Percentiles rank a stretch among this genome's conserved stretches.
Evolutionary conservation across 2,329 filamentous ascomycete genomes (phyloP).

Genomic region (Penicillium hesseltinei): DNA sequence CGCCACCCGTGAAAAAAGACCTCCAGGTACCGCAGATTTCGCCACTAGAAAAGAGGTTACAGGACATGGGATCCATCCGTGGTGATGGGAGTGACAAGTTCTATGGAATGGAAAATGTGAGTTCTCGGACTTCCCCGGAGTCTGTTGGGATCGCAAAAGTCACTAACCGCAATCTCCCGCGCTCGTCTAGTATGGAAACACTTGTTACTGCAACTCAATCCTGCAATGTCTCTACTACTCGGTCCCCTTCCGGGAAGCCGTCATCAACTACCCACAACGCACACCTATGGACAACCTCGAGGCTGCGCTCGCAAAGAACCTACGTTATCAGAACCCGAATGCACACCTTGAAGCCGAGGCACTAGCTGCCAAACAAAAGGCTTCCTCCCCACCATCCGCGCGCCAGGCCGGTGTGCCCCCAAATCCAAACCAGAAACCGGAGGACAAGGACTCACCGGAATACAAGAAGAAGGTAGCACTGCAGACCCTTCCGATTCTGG

Average conservation of each 20-base stretch:
- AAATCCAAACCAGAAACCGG: constrained; percentile 64
- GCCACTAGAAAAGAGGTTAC: constrained; percentile 71
- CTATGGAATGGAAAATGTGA: constrained; percentile 96
- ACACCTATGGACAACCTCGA: constrained; percentile 69
- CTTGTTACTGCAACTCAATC: constrained; percentile 98
- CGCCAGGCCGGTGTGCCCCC: constrained; percentile 54
- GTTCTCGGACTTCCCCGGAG: constrained; percentile 41
- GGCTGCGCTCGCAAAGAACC: constrained; percentile 45
- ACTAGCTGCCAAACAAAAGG: constrained; percentile 48
- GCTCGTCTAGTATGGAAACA: constrained; percentile 79
- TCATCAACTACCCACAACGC: constrained; percentile 81
- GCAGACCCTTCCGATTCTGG: constrained; percentile 79
- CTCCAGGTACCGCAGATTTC: constrained; percentile 56
- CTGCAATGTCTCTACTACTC: constrained; percentile 97
- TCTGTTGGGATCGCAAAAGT: not conserved
- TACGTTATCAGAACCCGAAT: constrained; percentile 62
- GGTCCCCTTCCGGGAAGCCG: constrained; percentile 85
- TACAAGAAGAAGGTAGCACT: constrained; percentile 98
- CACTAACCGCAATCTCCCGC: constrained; percentile 19
- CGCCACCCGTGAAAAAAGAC: constrained; percentile 58
- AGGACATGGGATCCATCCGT: constrained; percentile 75
- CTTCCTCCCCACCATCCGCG: constrained; percentile 31
- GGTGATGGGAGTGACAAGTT: constrained; percentile 95
- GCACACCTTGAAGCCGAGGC: constrained; percentile 53
- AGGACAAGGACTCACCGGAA: constrained; percentile 94